Percentiles rank a stretch among this genome's conserved stretches.
Conservation (phyloP, 2,329 filamentous ascomycete species). For the Verticillium isaacii region DNA sequence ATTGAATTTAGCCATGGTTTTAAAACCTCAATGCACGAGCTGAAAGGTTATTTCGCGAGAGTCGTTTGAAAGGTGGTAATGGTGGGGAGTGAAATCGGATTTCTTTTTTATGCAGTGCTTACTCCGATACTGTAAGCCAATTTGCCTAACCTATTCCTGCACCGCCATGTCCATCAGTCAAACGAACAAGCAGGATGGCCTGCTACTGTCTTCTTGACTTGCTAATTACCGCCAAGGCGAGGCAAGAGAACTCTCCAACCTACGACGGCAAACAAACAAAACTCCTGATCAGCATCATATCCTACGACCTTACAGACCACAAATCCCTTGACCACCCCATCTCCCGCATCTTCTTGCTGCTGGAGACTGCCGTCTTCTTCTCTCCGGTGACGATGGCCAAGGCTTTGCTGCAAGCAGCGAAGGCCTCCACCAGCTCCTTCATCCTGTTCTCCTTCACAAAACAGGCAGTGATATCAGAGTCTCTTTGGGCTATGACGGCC, state of each 20-base stretch:
- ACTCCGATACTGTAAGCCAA: too few species aligned
- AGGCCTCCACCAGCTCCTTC: conserved; percentile 69
- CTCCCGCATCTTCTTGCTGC: conserved; percentile 56
- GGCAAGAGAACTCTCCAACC: not conserved
- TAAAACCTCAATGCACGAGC: too few species aligned
- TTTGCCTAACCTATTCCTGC: too few species aligned
- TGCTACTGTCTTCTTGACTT: too few species aligned
- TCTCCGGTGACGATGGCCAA: conserved; percentile 53
- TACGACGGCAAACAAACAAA: not conserved
- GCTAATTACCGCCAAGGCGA: not conserved
- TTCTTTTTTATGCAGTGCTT: too few species aligned
- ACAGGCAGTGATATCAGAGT: conserved; percentile 59
- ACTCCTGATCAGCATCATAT: not conserved
- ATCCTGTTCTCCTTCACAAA: conserved; percentile 64
- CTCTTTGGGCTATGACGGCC: conserved; percentile 66
- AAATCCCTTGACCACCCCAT: conserved; percentile 60
- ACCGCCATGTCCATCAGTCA: too few species aligned
- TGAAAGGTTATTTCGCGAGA: too few species aligned
- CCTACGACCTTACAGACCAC: conserved; percentile 49
- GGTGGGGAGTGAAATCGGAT: too few species aligned
- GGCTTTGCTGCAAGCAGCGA: conserved; percentile 74
- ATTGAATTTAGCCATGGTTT: too few species aligned
- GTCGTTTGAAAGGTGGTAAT: too few species aligned
- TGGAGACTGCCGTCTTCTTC: conserved; percentile 44
- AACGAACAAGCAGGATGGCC: too few species aligned